phyloP scores from a whole-genome alignment of 257 asterid species.

The Solanum virginianum region DNA sequence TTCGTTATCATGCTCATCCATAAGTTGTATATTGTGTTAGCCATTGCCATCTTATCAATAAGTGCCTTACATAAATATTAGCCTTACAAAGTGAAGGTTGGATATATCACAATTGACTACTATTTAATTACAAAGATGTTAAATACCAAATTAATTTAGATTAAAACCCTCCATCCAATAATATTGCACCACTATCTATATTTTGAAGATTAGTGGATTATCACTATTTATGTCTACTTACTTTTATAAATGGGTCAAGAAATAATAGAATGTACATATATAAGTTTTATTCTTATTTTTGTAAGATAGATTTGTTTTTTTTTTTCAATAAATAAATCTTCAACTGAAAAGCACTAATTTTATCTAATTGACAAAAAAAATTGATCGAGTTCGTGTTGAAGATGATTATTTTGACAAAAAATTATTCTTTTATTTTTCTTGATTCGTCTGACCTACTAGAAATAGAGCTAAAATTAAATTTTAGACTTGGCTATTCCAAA shows the following conservation, averaged over 20 bases:
- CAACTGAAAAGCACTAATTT: neutral
- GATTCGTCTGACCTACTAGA: neutral
- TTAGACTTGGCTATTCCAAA: neutral
- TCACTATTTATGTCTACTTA: too few relatives aligned
- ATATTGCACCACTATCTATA: neutral
- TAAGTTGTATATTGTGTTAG: too few relatives aligned
- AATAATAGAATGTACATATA: neutral
- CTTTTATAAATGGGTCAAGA: neutral
- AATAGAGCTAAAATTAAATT: too few relatives aligned
- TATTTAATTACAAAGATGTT: neutral
- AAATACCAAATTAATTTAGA: neutral
- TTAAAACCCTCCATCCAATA: neutral
- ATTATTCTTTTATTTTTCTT: neutral
- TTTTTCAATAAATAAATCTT: too few relatives aligned
- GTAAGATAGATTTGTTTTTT: too few relatives aligned
- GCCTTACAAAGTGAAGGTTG: neutral
- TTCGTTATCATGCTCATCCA: too few relatives aligned
- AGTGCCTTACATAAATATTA: too few relatives aligned
- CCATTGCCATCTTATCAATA: too few relatives aligned
- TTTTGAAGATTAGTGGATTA: neutral
- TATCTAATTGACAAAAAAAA: neutral
- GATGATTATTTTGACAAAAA: neutral
- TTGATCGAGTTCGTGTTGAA: neutral
- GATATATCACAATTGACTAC: neutral
- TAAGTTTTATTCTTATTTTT: neutral